Base-by-base conservation (phyloP, 345 rosid species). In the Eutrema heterophyllum region DNA sequence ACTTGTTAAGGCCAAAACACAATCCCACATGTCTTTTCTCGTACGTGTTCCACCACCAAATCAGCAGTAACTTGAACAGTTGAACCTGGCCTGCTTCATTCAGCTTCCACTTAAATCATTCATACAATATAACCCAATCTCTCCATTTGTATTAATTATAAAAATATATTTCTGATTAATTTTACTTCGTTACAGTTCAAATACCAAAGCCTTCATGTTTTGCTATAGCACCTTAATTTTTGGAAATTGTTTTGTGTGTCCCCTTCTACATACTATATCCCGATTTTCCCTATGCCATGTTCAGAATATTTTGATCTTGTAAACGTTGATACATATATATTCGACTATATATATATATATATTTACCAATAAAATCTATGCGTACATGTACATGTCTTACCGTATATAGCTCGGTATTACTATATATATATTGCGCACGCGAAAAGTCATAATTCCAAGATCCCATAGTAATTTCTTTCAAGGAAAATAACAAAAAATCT, bases 21-120 rank as follows among this genome's bases (percentile, higher is more conserved):
- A 75, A 75, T 75, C 79, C 73, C 79, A 75, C 74, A 43, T 68
- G 79, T 75, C 64, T 68, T 75, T 75, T 52, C 49, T 75, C 55
- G 79, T n/a, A n/a, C n/a, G n/a, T 75, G 79, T 60, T 75, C 33
- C 79, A 68, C 48, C 64, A 41, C 68, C 55, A 60, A 68, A 60
- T 60, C 56, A 75, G 49, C 74, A 64, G 56, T 75, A 54, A 68
- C 32, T 41, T 75, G 74, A 75, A 75, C 69, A 68, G 32, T 41
- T 75, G 74, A 75, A 75, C 69, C 64, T 75, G 74, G 50, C 57
- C 69, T 38, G 63, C 56, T 68, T 68, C 72, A 30, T 9, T 16
- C 11, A 39, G 27, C 52, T 67, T n/a, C 45, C 67, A 67, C 67
- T 73, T 21, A 41, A 15, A 36, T 21, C 51, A 57, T 55, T 56